Base-by-base conservation (phyloP, 2,329 filamentous ascomycete species). In the Alternaria panax region DNA sequence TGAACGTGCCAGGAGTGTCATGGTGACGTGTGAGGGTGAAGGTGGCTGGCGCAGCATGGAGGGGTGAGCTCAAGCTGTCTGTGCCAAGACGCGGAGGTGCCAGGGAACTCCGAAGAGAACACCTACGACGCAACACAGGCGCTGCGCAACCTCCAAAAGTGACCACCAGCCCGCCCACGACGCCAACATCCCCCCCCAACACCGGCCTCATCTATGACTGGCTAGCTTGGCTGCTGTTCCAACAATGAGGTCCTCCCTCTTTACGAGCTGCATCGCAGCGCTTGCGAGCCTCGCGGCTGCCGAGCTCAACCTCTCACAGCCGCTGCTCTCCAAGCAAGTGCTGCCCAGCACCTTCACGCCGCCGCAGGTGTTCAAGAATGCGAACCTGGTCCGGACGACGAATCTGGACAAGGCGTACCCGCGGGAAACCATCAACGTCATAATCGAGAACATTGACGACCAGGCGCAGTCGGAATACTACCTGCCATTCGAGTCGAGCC, bases 321-420 rank as follows among this genome's bases (percentile, higher is more conserved):
- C 88, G 42, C 79, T 86, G 68, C 84, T 76, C 46, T 84, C 79
- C 38, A 80, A 75, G 66, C 79, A 81, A 70, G 80, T 85, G 72
- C 79, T 84, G 36, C 75, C 81, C 25, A 75, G 74, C 66, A 77
- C 75, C 62, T 97, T 97, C 83, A 90, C 87, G 79, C 93, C 94
- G 54, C 90, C 93, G 14, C 91, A 92, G 77, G 91, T 93, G 68
- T 99, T 97, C 83, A 92, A 93, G 82, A 97, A 99, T 80, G 86
- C 86, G 79, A 98, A 99, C 78, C 81, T 98, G 28, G 90, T 98
- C 51, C 91, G 95, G 72, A 89, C 91, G 65, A 90, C 96, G 75
- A 97, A 96, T 68, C 81, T 97, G 59, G 94, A 98, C 80, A 98
- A 97, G 84, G 91, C 88, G 68, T 98, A 95, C 74, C 88, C 89